Evolutionary conservation across 1,139 yeast species (phyloP).

Genomic region (Entelexis paramagnoliae): DNA sequence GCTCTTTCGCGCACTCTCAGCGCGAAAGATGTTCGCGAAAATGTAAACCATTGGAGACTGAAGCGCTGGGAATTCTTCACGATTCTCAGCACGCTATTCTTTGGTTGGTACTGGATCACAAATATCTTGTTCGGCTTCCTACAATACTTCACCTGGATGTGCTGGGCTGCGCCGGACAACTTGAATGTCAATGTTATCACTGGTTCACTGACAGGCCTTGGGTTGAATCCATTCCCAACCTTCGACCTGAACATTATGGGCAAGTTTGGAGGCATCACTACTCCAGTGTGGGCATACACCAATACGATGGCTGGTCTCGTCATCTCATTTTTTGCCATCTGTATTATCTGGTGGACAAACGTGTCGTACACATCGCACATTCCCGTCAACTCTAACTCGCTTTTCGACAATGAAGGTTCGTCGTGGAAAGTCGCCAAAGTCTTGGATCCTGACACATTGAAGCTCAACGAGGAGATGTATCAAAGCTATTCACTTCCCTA

Average conservation of each 20-base stretch:
- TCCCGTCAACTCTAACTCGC: constrained; percentile 41
- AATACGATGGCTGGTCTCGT: constrained; percentile 37
- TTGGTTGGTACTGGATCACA: constrained; percentile 32
- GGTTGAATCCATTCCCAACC: constrained; percentile 40
- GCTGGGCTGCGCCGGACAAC: constrained; percentile 27
- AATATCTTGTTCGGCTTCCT: constrained; percentile 21
- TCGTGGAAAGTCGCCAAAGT: constrained; percentile 37
- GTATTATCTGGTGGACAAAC: constrained; percentile 42
- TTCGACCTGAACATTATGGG: constrained; percentile 42
- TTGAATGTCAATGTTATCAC: constrained; percentile 43
- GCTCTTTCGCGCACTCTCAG: constrained; percentile 30
- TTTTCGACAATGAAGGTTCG: constrained; percentile 42
- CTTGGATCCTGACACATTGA: constrained; percentile 34
- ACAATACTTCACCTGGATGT: constrained; percentile 23
- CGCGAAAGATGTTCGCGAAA: constrained; percentile 21
- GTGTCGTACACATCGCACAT: constrained; percentile 42
- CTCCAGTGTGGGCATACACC: constrained; percentile 32
- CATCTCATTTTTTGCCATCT: constrained; percentile 35
- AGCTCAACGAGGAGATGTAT: constrained; percentile 28
- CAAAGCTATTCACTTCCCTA: constrained; percentile 42
- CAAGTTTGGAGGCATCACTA: constrained; percentile 26
- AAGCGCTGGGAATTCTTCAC: constrained; percentile 28
- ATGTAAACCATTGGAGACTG: constrained; percentile 36
- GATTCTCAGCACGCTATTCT: constrained; percentile 32
- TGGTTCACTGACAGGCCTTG: constrained; percentile 44